A percentile compares a stretch with the other conserved stretches of the same genome.
Evolutionary conservation across 441 rosid genomes (phyloP).

Genomic region (Mallotus repandus): DNA sequence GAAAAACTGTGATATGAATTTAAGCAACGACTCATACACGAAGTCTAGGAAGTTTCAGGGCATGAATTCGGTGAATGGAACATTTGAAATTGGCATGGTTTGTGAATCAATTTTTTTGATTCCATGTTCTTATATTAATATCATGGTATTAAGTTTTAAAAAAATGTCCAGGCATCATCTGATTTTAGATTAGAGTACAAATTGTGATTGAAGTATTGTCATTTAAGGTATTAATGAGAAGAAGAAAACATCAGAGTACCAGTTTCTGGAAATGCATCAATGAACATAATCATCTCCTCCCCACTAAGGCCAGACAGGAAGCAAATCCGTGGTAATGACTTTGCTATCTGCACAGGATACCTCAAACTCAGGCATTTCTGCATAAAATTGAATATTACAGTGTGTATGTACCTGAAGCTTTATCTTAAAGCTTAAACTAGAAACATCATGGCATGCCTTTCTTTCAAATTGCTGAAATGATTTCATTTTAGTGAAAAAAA

Average conservation of each 20-base stretch:
- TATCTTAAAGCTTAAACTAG: background rate
- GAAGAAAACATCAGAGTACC: constrained; percentile 35
- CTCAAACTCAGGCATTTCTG: background rate
- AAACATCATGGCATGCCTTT: background rate
- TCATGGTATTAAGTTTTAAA: background rate
- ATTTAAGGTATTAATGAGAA: no score
- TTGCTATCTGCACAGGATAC: constrained; percentile 40
- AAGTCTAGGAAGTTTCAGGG: background rate
- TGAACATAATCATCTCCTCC: constrained; percentile 95
- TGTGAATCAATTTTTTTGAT: background rate
- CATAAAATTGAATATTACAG: no score
- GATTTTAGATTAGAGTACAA: background rate
- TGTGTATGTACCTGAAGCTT: no score
- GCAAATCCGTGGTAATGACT: constrained; percentile 71
- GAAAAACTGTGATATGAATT: no score
- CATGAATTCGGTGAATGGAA: background rate
- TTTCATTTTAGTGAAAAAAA: background rate
- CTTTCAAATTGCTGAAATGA: background rate
- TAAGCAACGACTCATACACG: no score
- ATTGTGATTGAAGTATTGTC: background rate
- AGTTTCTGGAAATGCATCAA: constrained; percentile 74
- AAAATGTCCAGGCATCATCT: background rate
- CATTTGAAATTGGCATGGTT: background rate
- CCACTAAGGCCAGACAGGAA: constrained; percentile 83
- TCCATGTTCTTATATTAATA: background rate